A percentile compares a stretch with the other conserved stretches of the same genome.
Conservation (phyloP, 495 filamentous ascomycete species). For the Neurospora africana region DNA sequence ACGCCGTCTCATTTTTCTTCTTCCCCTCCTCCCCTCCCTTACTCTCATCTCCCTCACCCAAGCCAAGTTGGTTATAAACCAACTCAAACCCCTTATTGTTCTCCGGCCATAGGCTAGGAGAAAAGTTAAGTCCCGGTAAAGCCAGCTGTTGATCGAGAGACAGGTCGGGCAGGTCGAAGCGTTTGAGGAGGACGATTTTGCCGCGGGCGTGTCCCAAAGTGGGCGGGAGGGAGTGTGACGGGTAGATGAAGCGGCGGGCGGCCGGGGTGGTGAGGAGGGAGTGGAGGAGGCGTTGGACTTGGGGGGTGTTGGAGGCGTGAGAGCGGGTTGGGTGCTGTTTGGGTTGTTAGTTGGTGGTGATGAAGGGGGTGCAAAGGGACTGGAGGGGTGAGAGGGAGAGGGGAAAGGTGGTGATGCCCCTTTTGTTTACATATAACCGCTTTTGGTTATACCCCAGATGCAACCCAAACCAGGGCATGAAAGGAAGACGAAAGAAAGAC, state of each 20-base stretch:
- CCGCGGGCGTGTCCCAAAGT: slow-evolving; percentile 64
- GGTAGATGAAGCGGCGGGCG: slow-evolving; percentile 41
- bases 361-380: no score
- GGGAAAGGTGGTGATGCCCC: neutral
- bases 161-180: slow-evolving; percentile 50
- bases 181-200: slow-evolving; percentile 68
- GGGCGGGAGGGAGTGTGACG: slow-evolving; percentile 56
- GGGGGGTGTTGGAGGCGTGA: slow-evolving; percentile 33
- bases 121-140: slow-evolving; percentile 55
- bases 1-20: slow-evolving; percentile 53
- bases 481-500: neutral
- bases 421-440: neutral
- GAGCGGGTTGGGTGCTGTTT: neutral
- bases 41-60: neutral
- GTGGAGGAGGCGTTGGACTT: slow-evolving; percentile 51
- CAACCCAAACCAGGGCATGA: neutral
- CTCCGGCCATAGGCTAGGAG: slow-evolving; percentile 66
- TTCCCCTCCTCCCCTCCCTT: neutral
- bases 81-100: slow-evolving; percentile 49
- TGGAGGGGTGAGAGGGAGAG: neutral
- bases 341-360: neutral
- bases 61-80: slow-evolving; percentile 9
- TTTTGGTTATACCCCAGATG: neutral
- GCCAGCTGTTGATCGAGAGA: slow-evolving; percentile 35
- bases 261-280: slow-evolving; percentile 51